Evolutionary conservation across 345 rosid species (phyloP).

Genomic region (Eucalyptus polybractea): DNA sequence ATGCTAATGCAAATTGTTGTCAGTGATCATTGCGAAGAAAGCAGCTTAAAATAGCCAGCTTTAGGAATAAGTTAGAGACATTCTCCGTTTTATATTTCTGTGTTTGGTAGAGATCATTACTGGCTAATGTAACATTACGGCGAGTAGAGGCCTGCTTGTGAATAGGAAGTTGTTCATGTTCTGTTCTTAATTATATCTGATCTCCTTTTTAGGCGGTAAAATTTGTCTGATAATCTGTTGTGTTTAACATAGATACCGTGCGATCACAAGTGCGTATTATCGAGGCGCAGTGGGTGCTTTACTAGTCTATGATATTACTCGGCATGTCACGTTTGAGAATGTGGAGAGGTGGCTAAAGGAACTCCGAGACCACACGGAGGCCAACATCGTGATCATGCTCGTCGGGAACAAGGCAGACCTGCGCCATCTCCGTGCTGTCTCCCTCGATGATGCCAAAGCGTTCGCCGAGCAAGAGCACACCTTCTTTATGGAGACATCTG

Average conservation of each 20-base stretch:
- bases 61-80: no score
- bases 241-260: slow-evolving; percentile 36
- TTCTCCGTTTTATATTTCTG: no score
- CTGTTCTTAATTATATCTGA: background rate
- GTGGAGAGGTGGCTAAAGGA: slow-evolving; percentile 86
- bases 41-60: no score
- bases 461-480: slow-evolving; percentile 67
- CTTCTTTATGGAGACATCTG: slow-evolving; percentile 81
- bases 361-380: slow-evolving; percentile 72
- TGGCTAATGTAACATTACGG: background rate
- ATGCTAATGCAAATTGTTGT: no score
- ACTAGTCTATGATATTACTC: slow-evolving; percentile 70
- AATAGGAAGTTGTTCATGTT: background rate
- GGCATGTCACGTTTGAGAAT: slow-evolving; percentile 75
- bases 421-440: slow-evolving; percentile 67
- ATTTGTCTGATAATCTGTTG: background rate
- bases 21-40: no score
- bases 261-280: slow-evolving; percentile 80
- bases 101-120: no score
- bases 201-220: background rate
- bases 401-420: slow-evolving; percentile 89
- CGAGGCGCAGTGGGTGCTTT: slow-evolving; percentile 81
- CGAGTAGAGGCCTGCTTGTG: background rate
- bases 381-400: slow-evolving; percentile 80
- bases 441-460: slow-evolving; percentile 43